Conservation (phyloP, 306 rosid genomes). For the Fragaria vesca region DNA sequence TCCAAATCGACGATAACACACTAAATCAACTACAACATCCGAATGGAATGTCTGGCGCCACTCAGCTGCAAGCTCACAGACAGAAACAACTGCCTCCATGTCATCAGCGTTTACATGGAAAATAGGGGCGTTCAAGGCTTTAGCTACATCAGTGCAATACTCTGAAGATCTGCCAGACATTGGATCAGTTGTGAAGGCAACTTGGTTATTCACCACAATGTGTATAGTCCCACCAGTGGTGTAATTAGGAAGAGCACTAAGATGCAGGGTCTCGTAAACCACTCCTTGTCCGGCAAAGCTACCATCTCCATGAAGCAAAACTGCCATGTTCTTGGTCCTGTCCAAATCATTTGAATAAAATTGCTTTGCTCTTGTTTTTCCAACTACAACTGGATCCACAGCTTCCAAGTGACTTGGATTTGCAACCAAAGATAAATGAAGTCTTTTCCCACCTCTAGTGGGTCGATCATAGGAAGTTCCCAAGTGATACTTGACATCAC, state of each 20-base stretch:
- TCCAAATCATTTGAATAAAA: constrained; percentile 66
- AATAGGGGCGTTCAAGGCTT: constrained; percentile 87
- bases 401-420: constrained; percentile 98
- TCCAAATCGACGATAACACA: constrained; percentile 92
- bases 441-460: constrained; percentile 77
- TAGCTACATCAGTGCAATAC: constrained; percentile 94
- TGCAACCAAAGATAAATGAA: constrained; percentile 87
- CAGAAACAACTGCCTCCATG: constrained; percentile 95
- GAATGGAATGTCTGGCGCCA: constrained; percentile 99
- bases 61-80: constrained; percentile 95
- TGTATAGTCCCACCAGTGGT: constrained; percentile 93
- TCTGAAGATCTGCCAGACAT: constrained; percentile 80
- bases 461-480: constrained; percentile 94
- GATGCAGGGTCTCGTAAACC: constrained; percentile 90
- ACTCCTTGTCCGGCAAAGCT: constrained; percentile 99
- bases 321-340: constrained; percentile 75
- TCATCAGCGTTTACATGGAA: constrained; percentile 94
- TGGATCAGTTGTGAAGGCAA: constrained; percentile 96
- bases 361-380: constrained; percentile 94
- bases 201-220: constrained; percentile 88
- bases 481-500: constrained; percentile 94
- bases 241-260: constrained; percentile 94
- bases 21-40: constrained; percentile 92
- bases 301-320: constrained; percentile 95
- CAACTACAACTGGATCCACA: constrained; percentile 84